Evolutionary conservation across 1,284 basidiomycete genomes (phyloP), one percentile per base, ranked within the genome.

Genomic region (Mycena sp.): DNA sequence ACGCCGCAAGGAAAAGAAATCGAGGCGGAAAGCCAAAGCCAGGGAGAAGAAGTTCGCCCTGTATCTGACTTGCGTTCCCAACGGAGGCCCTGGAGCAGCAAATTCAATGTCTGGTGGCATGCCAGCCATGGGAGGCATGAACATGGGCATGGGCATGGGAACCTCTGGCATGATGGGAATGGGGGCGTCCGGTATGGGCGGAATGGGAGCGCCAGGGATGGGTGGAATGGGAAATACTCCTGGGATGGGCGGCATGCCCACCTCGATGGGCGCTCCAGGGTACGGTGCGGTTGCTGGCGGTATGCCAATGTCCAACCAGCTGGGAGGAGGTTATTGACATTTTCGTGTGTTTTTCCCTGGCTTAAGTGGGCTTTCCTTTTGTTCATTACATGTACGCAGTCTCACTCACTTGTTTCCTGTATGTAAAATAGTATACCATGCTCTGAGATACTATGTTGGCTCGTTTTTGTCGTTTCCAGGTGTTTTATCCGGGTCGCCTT

Each of bases 1-100:
- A 65, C 83, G 83, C 64, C 82, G 80, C 65, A 87, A 82, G 74
- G 88, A 89, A 71, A 90, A 83, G 81, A 87, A 84, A 72, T 77
- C 82, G 57, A 83, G 82, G 72, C 83, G 79, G 70, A 87, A 83
- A 74, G 83, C 83, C 55, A 86, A 81, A 69, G 85, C 85, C 61
- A 81, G 81, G 49, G 85, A 86, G 70, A 87, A 82, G 75, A 81
- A 79, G 58, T 93, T 90, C 71, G 70, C 84, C 1, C 73, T 92
- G 40, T 91, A 87, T 71, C 69, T 92, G 64, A 82, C 80, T 12
- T 90, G 83, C 71, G 69, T 86, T 52, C 72, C 80, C 30, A 77
- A 73, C 54, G 75, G 75, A 12, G 56, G 73, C 26, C 57, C 68
- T 17, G 66, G 58, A 7, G 12, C 14, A 28, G 52, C 52, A 11